Conservation (phyloP, 2,329 filamentous ascomycete species). For the Aspergillus clavatus region DNA sequence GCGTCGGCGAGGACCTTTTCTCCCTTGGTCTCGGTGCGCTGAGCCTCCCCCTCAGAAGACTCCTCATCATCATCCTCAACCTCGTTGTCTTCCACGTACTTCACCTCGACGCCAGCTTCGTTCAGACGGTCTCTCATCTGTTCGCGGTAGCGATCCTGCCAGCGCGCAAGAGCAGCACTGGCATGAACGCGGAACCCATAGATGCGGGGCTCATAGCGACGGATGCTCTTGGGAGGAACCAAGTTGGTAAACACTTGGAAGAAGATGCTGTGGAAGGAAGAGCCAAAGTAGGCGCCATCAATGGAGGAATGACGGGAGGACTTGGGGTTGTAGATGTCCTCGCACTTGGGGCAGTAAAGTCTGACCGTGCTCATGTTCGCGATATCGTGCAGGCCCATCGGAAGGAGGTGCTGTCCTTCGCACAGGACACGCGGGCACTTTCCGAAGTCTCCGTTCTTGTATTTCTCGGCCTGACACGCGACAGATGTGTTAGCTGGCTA, state of each 20-base stretch:
- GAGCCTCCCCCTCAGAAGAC: slow-evolving; percentile 39
- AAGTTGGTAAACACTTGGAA: slow-evolving; percentile 96
- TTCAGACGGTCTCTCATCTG: slow-evolving; percentile 76
- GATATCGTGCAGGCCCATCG: slow-evolving; percentile 88
- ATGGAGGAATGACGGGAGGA: slow-evolving; percentile 92
- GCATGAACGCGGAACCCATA: slow-evolving; percentile 97
- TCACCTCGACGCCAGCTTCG: slow-evolving; percentile 64
- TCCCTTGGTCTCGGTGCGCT: slow-evolving; percentile 15
- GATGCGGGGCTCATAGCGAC: slow-evolving; percentile 82
- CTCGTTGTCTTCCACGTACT: slow-evolving; percentile 67
- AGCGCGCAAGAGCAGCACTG: slow-evolving; percentile 77
- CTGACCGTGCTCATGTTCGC: slow-evolving; percentile 87
- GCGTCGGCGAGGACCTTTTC: slow-evolving; percentile 25
- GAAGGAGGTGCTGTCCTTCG: slow-evolving; percentile 84
- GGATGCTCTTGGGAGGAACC: slow-evolving; percentile 76
- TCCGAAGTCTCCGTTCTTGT: slow-evolving; percentile 96
- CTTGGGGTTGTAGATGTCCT: slow-evolving; percentile 98
- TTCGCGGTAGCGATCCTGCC: slow-evolving; percentile 78
- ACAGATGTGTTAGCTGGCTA: slow-evolving; percentile 3
- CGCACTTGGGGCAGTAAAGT: slow-evolving; percentile 93
- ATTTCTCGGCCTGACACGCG: slow-evolving; percentile 77
- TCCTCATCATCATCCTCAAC: slow-evolving; percentile 47
- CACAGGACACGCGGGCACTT: slow-evolving; percentile 97
- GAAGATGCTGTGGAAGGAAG: slow-evolving; percentile 97
- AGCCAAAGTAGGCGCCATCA: slow-evolving; percentile 96